phyloP scores from a whole-genome alignment of 2,329 filamentous ascomycete species.

The Setomelanomma holmii region DNA sequence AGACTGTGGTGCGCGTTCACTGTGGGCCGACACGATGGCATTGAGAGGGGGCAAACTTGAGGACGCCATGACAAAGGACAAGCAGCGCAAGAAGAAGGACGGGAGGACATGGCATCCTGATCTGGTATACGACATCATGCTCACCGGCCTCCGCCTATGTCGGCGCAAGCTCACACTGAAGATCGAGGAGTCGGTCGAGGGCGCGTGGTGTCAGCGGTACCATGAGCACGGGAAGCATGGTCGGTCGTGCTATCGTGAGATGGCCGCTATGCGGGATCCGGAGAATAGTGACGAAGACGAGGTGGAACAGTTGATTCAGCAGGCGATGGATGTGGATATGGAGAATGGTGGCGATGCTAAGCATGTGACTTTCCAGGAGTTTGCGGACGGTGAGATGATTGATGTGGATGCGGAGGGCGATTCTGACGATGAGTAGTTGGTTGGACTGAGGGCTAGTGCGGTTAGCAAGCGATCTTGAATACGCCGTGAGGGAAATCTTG shows the following conservation, averaged over 20 bases:
- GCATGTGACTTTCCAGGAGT: neutral
- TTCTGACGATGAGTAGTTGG: slow-evolving; percentile 14
- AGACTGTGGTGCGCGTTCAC: slow-evolving; percentile 30
- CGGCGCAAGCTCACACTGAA: slow-evolving; percentile 36
- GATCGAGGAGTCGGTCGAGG: slow-evolving; percentile 36
- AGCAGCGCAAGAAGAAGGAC: neutral
- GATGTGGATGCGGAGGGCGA: slow-evolving; percentile 13
- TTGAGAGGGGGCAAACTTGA: slow-evolving; percentile 29
- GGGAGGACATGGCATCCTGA: slow-evolving; percentile 18
- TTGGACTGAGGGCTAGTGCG: no score
- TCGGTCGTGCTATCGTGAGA: slow-evolving; percentile 31
- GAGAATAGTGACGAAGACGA: neutral
- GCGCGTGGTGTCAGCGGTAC: slow-evolving; percentile 41
- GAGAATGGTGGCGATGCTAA: neutral
- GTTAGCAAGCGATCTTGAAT: no score
- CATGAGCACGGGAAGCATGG: slow-evolving; percentile 36
- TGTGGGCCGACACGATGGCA: slow-evolving; percentile 44
- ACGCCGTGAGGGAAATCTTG: no score
- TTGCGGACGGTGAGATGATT: slow-evolving; percentile 1
- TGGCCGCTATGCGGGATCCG: slow-evolving; percentile 2
- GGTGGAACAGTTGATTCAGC: neutral
- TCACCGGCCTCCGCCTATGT: slow-evolving; percentile 29
- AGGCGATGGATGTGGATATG: neutral
- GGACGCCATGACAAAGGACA: neutral
- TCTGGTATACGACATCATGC: slow-evolving; percentile 33